phyloP scores from a whole-genome alignment of 2,329 filamentous ascomycete species.

The Aspergillus sp. region DNA sequence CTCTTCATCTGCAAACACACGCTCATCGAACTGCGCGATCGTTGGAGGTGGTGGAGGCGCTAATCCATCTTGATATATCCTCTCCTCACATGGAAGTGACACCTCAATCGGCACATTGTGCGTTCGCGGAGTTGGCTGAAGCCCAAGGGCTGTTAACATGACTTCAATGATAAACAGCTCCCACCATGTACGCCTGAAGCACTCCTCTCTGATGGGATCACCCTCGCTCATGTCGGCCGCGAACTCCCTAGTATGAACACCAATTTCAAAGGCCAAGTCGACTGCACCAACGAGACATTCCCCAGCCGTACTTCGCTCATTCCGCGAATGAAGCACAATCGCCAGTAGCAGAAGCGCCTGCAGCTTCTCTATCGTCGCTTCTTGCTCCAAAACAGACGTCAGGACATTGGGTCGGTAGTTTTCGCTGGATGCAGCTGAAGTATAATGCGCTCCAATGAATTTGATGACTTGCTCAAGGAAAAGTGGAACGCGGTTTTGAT shows the following conservation, averaged over 20 bases:
- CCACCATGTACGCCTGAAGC: constrained; percentile 90
- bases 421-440: constrained; percentile 46
- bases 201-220: constrained; percentile 72
- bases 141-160: constrained; percentile 72
- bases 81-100: constrained; percentile 77
- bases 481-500: constrained; percentile 39
- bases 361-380: constrained; percentile 62
- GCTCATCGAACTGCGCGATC: constrained; percentile 73
- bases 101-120: constrained; percentile 70
- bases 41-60: constrained; percentile 59
- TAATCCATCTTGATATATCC: constrained; percentile 57
- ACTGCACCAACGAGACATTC: constrained; percentile 68
- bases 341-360: constrained; percentile 77
- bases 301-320: constrained; percentile 67
- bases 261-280: constrained; percentile 71
- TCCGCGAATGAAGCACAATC: constrained; percentile 74
- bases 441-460: constrained; percentile 57
- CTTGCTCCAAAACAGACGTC: constrained; percentile 31
- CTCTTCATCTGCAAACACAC: constrained; percentile 69
- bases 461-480: constrained; percentile 57
- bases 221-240: constrained; percentile 63
- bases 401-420: constrained; percentile 42
- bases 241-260: constrained; percentile 70
- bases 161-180: constrained; percentile 78
- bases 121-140: constrained; percentile 57